Evolutionary conservation across 2,329 filamentous ascomycete genomes (phyloP).

Genomic region (Colletotrichum siamense): DNA sequence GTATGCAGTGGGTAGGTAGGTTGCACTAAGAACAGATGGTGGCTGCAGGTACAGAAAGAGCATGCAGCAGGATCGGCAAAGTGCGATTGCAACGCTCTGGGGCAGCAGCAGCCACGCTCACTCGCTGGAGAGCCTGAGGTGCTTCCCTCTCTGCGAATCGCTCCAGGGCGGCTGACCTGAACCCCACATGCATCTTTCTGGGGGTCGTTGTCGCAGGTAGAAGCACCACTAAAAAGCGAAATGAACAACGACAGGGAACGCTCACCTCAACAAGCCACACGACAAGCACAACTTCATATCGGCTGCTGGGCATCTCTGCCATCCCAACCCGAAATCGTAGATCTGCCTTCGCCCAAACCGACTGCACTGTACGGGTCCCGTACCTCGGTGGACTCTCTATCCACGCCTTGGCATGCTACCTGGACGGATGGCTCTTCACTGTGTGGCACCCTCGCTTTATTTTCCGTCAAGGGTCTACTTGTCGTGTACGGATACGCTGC

Average conservation of each 20-base stretch:
- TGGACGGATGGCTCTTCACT: not conserved
- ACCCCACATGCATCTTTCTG: constrained; percentile 1
- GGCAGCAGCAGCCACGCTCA: not conserved
- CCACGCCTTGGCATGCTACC: not conserved
- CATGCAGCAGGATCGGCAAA: not conserved
- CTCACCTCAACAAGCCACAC: not conserved
- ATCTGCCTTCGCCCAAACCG: constrained; percentile 8
- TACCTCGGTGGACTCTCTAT: not conserved
- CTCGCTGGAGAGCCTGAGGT: not conserved
- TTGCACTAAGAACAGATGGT: not conserved
- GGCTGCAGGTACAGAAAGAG: constrained; percentile 5
- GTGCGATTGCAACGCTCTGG: not conserved
- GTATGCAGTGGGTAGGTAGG: not conserved
- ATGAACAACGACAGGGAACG: constrained; percentile 7
- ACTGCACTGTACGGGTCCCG: constrained; percentile 13
- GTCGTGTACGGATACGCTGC: not conserved
- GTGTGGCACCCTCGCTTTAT: not conserved
- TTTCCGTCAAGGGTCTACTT: not conserved
- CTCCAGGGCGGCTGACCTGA: constrained; percentile 1
- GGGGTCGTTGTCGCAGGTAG: constrained; percentile 9
- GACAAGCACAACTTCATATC: not conserved
- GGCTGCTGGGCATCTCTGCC: not conserved
- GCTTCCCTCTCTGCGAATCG: not conserved
- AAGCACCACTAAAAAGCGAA: constrained; percentile 5
- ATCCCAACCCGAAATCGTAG: not conserved